Percentiles rank a stretch among this genome's conserved stretches.
phyloP scores from a whole-genome alignment of 75 land plant species.

The Selaginella moellendorffii region DNA sequence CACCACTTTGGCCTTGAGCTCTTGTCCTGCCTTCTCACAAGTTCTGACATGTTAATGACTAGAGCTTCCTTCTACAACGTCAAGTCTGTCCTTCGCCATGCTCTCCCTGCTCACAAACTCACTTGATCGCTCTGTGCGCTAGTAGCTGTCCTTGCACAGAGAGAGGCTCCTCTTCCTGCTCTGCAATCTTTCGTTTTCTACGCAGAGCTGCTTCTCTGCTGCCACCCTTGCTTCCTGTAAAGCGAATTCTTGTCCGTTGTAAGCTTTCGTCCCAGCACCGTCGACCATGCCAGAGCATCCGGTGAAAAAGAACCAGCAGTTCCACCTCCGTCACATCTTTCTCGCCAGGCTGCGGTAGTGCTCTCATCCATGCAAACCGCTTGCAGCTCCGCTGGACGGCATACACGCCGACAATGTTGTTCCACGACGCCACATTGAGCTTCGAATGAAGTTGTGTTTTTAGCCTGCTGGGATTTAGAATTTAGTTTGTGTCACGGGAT shows the following conservation, averaged over 20 bases:
- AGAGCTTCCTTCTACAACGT: not conserved
- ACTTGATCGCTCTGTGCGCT: not conserved
- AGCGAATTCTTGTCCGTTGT: not conserved
- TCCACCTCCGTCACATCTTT: no score
- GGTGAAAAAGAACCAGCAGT: no score
- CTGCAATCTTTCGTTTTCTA: not conserved
- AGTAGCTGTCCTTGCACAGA: not conserved
- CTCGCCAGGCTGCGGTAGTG: no score
- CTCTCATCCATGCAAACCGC: no score
- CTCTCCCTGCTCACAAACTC: not conserved
- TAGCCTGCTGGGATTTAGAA: no score
- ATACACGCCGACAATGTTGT: no score
- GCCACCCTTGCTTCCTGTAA: not conserved
- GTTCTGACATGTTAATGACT: not conserved
- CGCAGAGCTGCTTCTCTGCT: not conserved
- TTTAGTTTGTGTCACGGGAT: slow-evolving; percentile 63
- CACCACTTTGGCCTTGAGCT: not conserved
- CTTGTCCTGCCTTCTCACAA: not conserved
- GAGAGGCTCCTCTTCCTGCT: not conserved
- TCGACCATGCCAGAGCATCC: no score
- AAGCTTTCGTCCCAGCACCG: no score
- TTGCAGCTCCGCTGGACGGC: no score
- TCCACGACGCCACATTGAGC: no score
- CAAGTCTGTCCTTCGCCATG: not conserved
- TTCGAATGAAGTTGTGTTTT: no score